Evolutionary conservation across 139 green algal species (phyloP).

Genomic region (Pseudopediastrum boryanum): DNA sequence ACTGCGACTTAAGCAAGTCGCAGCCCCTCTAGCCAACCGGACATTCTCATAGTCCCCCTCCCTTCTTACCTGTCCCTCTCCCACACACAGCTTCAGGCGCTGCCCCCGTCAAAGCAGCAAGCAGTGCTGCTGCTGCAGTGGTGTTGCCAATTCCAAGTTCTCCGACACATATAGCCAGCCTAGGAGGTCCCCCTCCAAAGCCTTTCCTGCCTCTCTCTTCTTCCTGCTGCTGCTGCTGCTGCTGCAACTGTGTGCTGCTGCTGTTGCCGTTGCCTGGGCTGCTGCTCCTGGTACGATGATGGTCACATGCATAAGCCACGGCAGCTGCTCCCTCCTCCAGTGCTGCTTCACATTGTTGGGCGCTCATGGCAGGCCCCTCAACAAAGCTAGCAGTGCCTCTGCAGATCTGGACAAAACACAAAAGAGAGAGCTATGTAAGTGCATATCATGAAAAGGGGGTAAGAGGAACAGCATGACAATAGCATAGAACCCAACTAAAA

Average conservation of each 20-base stretch:
- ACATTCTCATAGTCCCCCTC: constrained; percentile 19
- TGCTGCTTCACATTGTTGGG: constrained; percentile 22
- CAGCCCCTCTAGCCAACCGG: neutral
- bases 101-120: constrained; percentile 43
- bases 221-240: neutral
- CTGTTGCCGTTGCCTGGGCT: neutral
- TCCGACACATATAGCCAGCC: constrained; percentile 21
- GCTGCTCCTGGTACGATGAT: neutral
- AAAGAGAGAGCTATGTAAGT: too few relatives aligned
- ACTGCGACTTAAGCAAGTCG: too few relatives aligned
- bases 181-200: neutral
- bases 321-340: constrained; percentile 18
- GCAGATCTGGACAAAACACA: neutral
- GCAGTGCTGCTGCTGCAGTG: constrained; percentile 47
- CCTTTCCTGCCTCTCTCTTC: neutral
- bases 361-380: constrained; percentile 39
- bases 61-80: constrained; percentile 48
- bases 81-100: constrained; percentile 41
- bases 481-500: too few relatives aligned
- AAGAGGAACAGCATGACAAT: too few relatives aligned
- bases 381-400: constrained; percentile 44
- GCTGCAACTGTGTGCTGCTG: constrained; percentile 3
- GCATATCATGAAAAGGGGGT: too few relatives aligned
- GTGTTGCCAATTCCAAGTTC: constrained; percentile 69
- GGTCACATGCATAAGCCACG: neutral